Base-by-base conservation (phyloP, 1,284 basidiomycete species). In the Trichosporon sp. region DNA sequence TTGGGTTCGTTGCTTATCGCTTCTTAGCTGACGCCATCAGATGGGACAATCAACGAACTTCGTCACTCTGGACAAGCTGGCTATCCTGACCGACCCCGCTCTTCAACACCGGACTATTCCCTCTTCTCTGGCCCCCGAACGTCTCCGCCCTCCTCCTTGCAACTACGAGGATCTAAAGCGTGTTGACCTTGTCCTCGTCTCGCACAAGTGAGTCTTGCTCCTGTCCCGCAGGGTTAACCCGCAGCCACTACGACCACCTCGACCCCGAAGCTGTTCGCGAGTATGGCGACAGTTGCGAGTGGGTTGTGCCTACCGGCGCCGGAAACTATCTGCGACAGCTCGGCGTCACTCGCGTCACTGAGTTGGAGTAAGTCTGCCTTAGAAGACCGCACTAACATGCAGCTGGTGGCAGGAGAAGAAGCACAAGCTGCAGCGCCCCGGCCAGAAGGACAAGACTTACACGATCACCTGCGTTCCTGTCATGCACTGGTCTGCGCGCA, bases 1-100 rank as follows among this genome's bases (percentile, higher is more conserved):
- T n/a, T 81, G 80, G 81, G 81, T 82, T 46, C 63, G 78, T 21
- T n/a, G 14, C 31, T 26, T 26, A 46, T 26, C 21, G 16, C n/a
- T 4, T n/a, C 59, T 31, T 51, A 6, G 35, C 35, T 65, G 48
- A 70, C 54, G 1, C 16, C 3, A 2, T 8, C 70, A 84, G 84
- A 79, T 85, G 64, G 84, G 85, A 26, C 84, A 85, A 74, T 85
- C 84, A 1, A 85, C 84, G 1, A 76, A 83, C 21, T 84, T 85
- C 63, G 82, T 87, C 14, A 86, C 86, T 40, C 77, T 87, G 51
- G 82, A 85, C 65, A 85, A 85, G 16, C 78, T 86, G 11, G 81
- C 81, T 16, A 85, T 87, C 64, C 77, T 87, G 19, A 87, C 86
- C 48, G 86, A 87, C 72, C 86, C 86, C 0, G 85, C 86, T 10